These are phyloP conservation scores for Brassica balearica DNA, from an alignment of 441 rosid species.

Conservation along the genomic window DNA sequence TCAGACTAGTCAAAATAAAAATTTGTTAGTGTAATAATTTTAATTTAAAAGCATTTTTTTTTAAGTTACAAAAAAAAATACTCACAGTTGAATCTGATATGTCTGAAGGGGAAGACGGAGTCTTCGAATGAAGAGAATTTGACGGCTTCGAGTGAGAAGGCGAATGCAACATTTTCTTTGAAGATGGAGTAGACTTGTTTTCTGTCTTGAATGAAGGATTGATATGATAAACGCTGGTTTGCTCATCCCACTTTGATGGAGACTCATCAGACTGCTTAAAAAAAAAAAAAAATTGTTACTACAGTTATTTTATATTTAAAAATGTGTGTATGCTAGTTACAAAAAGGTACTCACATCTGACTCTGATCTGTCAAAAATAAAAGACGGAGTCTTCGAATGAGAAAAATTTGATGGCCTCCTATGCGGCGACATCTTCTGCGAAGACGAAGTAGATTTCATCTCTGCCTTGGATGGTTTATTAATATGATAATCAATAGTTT, in stretches of 20 bases:
- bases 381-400: neutral
- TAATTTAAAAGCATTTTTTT: neutral
- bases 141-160: slow-evolving; percentile 59
- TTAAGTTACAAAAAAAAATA: neutral
- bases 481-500: slow-evolving; percentile 49
- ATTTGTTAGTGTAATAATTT: neutral
- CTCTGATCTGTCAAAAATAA: neutral
- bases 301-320: too few relatives aligned
- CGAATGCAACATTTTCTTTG: neutral
- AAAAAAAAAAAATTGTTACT: neutral
- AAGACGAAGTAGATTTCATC: neutral
- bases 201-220: slow-evolving; percentile 36
- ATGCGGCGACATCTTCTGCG: neutral
- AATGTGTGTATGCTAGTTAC: neutral
- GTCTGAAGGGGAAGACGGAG: neutral
- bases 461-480: neutral
- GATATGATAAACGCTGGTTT: slow-evolving; percentile 4
- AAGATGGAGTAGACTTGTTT: neutral
- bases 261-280: neutral
- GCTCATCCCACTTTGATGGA: neutral
- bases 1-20: neutral
- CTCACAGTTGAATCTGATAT: neutral
- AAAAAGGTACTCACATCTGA: neutral
- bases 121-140: slow-evolving; percentile 36
- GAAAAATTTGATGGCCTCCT: neutral